A percentile compares a stretch with the other conserved stretches of the same genome.
Conservation (phyloP, 306 rosid genomes). For the Rosa multiflora region DNA sequence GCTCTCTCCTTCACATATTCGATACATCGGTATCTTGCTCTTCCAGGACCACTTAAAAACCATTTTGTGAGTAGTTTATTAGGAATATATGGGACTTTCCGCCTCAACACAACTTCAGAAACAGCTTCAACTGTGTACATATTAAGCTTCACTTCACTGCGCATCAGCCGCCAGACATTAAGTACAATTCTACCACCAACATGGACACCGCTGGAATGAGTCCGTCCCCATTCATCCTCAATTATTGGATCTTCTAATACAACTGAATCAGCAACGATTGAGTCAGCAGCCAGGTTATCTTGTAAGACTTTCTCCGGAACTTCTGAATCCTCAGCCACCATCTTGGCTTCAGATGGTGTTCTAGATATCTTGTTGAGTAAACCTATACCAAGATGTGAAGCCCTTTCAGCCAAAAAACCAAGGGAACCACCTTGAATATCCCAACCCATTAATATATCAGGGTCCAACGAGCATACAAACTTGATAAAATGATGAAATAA, state of each 20-base stretch:
- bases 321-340: constrained; percentile 42
- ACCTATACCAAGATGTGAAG: constrained; percentile 71
- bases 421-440: constrained; percentile 93
- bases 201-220: constrained; percentile 95
- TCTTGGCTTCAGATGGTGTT: constrained; percentile 60
- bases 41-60: constrained; percentile 85
- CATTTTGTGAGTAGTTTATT: constrained; percentile 66
- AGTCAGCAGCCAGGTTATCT: constrained; percentile 45
- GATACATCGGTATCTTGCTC: constrained; percentile 74
- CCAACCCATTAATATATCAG: constrained; percentile 90
- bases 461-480: constrained; percentile 66
- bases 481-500: constrained; percentile 64
- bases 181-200: constrained; percentile 95
- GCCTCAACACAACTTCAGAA: constrained; percentile 82
- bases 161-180: constrained; percentile 84
- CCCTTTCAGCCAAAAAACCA: constrained; percentile 93
- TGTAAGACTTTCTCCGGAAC: constrained; percentile 38
- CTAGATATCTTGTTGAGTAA: constrained; percentile 77
- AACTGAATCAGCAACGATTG: constrained; percentile 44
- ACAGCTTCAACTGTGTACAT: constrained; percentile 86
- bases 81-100: constrained; percentile 60
- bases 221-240: constrained; percentile 98
- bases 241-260: constrained; percentile 59
- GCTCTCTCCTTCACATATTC: constrained; percentile 60
- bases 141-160: constrained; percentile 86